Percentiles rank a stretch among this genome's conserved stretches.
phyloP scores from a whole-genome alignment of 805 yeast genomes.

The Yarrowia yakushimensis region DNA sequence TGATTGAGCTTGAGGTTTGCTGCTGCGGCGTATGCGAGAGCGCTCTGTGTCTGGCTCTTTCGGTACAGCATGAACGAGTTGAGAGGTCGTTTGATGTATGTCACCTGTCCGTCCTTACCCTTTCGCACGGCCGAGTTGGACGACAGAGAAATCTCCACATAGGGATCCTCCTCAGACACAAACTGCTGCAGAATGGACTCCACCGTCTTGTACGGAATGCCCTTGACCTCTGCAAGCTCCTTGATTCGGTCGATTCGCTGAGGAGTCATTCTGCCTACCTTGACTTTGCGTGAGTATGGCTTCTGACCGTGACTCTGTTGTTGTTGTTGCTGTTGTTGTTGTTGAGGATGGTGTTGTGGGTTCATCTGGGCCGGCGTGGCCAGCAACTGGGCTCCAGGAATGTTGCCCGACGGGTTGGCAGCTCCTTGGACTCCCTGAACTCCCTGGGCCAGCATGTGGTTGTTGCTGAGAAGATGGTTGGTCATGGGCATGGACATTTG shows the following conservation, averaged over 20 bases:
- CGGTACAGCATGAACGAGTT: slow-evolving; percentile 50
- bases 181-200: slow-evolving; percentile 31
- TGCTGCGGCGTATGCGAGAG: slow-evolving; percentile 37
- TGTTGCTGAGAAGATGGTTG: slow-evolving; percentile 9
- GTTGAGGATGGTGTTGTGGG: neutral
- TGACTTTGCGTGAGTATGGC: slow-evolving; percentile 27
- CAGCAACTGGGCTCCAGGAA: neutral
- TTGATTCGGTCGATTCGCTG: slow-evolving; percentile 32
- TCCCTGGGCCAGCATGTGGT: slow-evolving; percentile 3
- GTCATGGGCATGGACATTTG: slow-evolving; percentile 16
- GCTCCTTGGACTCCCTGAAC: neutral
- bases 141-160: slow-evolving; percentile 7
- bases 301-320: neutral
- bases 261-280: slow-evolving; percentile 33
- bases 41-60: slow-evolving; percentile 44
- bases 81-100: slow-evolving; percentile 46
- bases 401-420: neutral
- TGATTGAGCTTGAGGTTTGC: slow-evolving; percentile 41
- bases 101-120: slow-evolving; percentile 25
- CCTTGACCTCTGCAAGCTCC: slow-evolving; percentile 33
- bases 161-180: slow-evolving; percentile 19
- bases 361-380: neutral
- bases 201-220: slow-evolving; percentile 34
- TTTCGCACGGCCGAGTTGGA: slow-evolving; percentile 18
- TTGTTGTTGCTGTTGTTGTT: neutral